Evolutionary conservation across 768 basidiomycete species (phyloP).

Genomic region (Termitomyces sp.): DNA sequence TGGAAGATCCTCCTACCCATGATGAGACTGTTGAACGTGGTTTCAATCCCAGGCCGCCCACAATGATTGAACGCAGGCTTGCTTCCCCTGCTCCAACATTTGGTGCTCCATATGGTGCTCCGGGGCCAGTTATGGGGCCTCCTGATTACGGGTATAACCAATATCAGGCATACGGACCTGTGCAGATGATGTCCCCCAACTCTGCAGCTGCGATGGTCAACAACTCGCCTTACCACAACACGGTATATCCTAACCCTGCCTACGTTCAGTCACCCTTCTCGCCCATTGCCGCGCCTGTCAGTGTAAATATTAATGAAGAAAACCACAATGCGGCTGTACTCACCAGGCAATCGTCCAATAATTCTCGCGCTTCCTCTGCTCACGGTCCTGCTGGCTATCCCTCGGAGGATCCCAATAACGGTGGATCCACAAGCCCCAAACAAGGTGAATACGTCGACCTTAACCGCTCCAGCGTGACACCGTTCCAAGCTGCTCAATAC

Average conservation of each 20-base stretch:
- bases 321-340: constrained; percentile 14
- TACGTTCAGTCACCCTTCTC: constrained; percentile 32
- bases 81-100: constrained; percentile 27
- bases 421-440: constrained; percentile 20
- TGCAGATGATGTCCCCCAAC: constrained; percentile 24
- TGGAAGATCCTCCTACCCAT: constrained; percentile 46
- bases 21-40: constrained; percentile 33
- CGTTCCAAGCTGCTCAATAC: constrained; percentile 73
- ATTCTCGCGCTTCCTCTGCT: constrained; percentile 6
- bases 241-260: constrained; percentile 29
- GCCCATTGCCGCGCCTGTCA: constrained; percentile 27
- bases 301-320: constrained; percentile 13
- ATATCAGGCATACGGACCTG: constrained; percentile 28
- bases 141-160: constrained; percentile 16
- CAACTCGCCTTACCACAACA: constrained; percentile 14
- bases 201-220: constrained; percentile 22
- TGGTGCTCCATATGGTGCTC: constrained; percentile 25
- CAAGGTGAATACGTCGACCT: constrained; percentile 56
- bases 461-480: constrained; percentile 62
- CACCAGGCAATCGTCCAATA: constrained; percentile 17
- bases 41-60: constrained; percentile 54
- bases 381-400: constrained; percentile 6
- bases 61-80: constrained; percentile 21
- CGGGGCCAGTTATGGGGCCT: constrained; percentile 14
- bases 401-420: constrained; percentile 7